A percentile compares a stretch with the other conserved stretches of the same genome.
Conservation (phyloP, 495 filamentous ascomycete species). For the Wilcoxina mikolae region DNA sequence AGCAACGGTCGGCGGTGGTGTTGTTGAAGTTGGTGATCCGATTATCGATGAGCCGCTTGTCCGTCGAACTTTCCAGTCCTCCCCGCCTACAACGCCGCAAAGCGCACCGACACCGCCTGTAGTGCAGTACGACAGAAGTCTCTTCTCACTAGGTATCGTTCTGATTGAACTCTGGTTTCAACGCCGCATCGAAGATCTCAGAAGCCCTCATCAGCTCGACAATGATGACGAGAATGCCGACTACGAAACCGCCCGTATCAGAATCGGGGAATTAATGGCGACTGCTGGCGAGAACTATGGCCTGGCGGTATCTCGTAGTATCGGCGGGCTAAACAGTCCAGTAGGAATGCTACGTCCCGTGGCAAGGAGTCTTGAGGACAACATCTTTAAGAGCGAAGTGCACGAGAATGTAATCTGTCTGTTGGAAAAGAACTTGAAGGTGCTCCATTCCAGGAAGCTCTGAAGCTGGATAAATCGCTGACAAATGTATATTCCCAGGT, state of each 20-base stretch:
- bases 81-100: too few relatives aligned
- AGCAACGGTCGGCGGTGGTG: not conserved
- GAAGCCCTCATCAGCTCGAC: not conserved
- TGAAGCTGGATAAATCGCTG: too few relatives aligned
- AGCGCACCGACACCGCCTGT: too few relatives aligned
- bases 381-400: not conserved
- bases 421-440: not conserved
- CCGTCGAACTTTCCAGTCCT: conserved; percentile 1
- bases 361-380: not conserved
- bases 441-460: not conserved
- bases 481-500: not conserved
- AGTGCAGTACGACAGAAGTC: too few relatives aligned
- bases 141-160: too few relatives aligned
- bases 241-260: not conserved
- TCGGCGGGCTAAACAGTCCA: not conserved
- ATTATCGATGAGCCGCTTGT: not conserved
- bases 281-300: not conserved
- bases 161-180: too few relatives aligned
- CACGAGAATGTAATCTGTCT: not conserved
- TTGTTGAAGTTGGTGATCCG: not conserved
- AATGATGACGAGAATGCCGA: not conserved
- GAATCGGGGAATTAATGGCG: not conserved
- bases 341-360: not conserved
- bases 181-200: not conserved
- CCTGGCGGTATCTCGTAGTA: not conserved